Evolutionary conservation across 192 early-diverging fungal species (phyloP).

Genomic region (Coemansia sp.): DNA sequence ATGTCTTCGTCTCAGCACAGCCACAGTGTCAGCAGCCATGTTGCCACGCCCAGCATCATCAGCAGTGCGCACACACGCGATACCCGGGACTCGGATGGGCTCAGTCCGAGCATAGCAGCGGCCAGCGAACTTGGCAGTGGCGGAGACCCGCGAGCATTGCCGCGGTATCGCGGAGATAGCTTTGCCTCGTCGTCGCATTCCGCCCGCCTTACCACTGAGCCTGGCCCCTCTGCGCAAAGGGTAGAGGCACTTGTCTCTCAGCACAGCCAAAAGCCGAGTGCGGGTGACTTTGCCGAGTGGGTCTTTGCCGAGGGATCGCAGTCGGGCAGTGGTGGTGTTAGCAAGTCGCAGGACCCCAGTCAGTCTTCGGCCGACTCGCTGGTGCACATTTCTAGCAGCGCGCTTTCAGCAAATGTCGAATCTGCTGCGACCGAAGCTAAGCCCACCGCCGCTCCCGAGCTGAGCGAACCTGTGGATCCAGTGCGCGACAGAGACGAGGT

Average conservation of each 20-base stretch:
- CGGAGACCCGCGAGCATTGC: background rate
- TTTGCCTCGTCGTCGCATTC: slow-evolving; percentile 26
- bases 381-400: slow-evolving; percentile 23
- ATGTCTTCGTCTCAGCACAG: slow-evolving; percentile 27
- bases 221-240: background rate
- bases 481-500: background rate
- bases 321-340: slow-evolving; percentile 8
- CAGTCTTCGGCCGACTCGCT: slow-evolving; percentile 35
- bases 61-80: slow-evolving; percentile 21
- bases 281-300: slow-evolving; percentile 47
- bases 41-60: slow-evolving; percentile 17
- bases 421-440: background rate
- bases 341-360: slow-evolving; percentile 6
- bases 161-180: slow-evolving; percentile 13
- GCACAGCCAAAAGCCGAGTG: slow-evolving; percentile 14
- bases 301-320: slow-evolving; percentile 43
- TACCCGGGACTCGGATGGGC: slow-evolving; percentile 15
- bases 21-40: slow-evolving; percentile 25
- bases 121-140: background rate
- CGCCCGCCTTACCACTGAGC: background rate
- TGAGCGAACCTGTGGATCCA: background rate
- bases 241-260: background rate
- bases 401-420: slow-evolving; percentile 28
- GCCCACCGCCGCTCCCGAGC: background rate
- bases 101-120: slow-evolving; percentile 10